phyloP scores from a whole-genome alignment of 2,329 filamentous ascomycete species.

The Xylariales sp. region DNA sequence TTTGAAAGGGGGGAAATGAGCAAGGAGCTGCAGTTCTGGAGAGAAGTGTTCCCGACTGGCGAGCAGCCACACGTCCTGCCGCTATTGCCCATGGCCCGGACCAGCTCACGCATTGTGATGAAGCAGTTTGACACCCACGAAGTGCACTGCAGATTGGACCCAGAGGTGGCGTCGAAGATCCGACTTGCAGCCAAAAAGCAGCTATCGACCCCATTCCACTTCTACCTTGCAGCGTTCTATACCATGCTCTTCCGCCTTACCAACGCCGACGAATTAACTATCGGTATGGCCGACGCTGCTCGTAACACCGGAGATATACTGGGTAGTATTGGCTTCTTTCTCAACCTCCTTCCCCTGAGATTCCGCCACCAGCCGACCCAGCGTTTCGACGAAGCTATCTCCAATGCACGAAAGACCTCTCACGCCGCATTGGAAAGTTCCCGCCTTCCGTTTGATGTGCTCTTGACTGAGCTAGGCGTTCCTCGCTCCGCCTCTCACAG shows the following conservation, averaged over 20 bases:
- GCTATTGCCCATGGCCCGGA: conserved; percentile 24
- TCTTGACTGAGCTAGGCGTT: conserved; percentile 32
- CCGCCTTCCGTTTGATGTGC: conserved; percentile 27
- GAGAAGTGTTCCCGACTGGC: conserved; percentile 16
- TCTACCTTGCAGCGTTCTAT: conserved; percentile 32
- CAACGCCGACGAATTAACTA: conserved; percentile 28
- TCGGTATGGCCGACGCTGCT: conserved; percentile 39
- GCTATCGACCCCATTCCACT: conserved; percentile 33
- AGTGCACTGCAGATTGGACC: conserved; percentile 3
- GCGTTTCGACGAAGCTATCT: conserved; percentile 11
- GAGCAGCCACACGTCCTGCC: conserved; percentile 22
- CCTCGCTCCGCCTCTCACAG: conserved; percentile 26
- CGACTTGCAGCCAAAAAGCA: conserved; percentile 9
- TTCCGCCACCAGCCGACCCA: conserved; percentile 16
- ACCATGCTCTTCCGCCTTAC: conserved; percentile 24
- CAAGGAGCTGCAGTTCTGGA: conserved; percentile 29
- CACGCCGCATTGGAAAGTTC: conserved; percentile 13
- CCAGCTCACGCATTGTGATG: conserved; percentile 13
- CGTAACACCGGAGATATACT: conserved; percentile 17
- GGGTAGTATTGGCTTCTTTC: conserved; percentile 30
- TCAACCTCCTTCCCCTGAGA: conserved; percentile 35
- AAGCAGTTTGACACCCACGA: conserved; percentile 14
- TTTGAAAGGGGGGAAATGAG: background rate
- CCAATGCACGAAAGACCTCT: conserved; percentile 8
- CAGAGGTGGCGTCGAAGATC: background rate